These are phyloP conservation scores for Begonia loranthoides DNA, from an alignment of 306 rosid genomes.

Conservation along the genomic window DNA sequence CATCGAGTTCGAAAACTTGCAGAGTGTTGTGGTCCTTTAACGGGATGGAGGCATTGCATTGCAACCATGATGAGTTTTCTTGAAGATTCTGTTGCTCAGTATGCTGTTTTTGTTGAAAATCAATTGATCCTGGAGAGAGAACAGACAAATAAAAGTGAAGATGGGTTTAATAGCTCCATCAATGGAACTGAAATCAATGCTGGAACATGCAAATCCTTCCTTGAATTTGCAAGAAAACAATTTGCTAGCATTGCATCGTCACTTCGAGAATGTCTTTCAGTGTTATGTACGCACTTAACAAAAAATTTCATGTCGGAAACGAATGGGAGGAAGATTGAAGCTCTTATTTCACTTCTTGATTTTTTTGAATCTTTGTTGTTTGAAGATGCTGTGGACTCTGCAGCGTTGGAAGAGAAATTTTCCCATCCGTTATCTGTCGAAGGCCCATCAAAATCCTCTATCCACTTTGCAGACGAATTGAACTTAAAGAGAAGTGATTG, in stretches of 20 bases:
- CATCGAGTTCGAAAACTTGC: slow-evolving; percentile 35
- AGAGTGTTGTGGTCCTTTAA: slow-evolving; percentile 26
- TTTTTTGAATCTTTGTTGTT: slow-evolving; percentile 27
- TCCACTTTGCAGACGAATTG: slow-evolving; percentile 9
- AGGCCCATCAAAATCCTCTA: slow-evolving; percentile 7
- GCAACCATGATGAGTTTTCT: slow-evolving; percentile 40
- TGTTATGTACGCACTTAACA: slow-evolving; percentile 42
- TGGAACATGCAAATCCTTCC: slow-evolving; percentile 26
- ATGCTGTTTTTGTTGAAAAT: slow-evolving; percentile 36
- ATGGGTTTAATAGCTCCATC: slow-evolving; percentile 3
- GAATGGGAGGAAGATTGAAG: slow-evolving; percentile 19
- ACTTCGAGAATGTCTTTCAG: slow-evolving; percentile 23
- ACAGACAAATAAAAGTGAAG: neutral
- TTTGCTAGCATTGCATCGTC: slow-evolving; percentile 16
- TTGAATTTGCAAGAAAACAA: slow-evolving; percentile 32
- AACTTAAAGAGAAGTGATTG: slow-evolving; percentile 24
- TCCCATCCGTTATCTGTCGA: slow-evolving; percentile 9
- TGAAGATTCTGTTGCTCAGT: slow-evolving; percentile 46
- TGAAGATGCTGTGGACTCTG: slow-evolving; percentile 15
- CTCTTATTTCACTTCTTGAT: slow-evolving; percentile 17
- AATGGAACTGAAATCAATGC: slow-evolving; percentile 10
- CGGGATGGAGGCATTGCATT: slow-evolving; percentile 50
- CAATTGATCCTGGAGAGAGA: slow-evolving; percentile 15
- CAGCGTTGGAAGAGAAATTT: slow-evolving; percentile 29
- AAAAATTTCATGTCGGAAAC: slow-evolving; percentile 24